Evolutionary conservation across 768 basidiomycete species (phyloP).

Genomic region (Clavulina sp.): DNA sequence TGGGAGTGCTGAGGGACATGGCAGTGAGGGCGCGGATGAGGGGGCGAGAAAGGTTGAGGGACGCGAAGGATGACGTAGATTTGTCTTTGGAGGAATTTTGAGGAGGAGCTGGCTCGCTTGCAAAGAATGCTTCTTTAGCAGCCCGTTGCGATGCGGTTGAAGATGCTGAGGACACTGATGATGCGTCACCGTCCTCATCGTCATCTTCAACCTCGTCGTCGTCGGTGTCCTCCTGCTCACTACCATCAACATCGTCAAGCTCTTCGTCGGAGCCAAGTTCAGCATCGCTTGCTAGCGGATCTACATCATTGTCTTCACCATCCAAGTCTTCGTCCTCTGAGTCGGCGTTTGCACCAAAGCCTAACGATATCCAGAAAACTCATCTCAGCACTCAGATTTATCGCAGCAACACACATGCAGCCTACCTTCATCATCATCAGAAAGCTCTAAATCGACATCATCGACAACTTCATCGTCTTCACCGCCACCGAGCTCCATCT

Average conservation of each 20-base stretch:
- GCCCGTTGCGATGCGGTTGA: slow-evolving; percentile 42
- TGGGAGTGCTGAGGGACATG: slow-evolving; percentile 66
- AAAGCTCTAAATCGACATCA: neutral
- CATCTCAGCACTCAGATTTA: neutral
- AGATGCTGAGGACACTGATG: slow-evolving; percentile 21
- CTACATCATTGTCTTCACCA: slow-evolving; percentile 22
- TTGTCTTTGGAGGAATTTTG: slow-evolving; percentile 23
- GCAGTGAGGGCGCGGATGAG: slow-evolving; percentile 79
- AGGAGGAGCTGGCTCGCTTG: too few species aligned
- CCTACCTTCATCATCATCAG: neutral
- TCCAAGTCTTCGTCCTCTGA: slow-evolving; percentile 16
- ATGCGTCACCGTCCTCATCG: slow-evolving; percentile 11
- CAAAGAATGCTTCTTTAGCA: slow-evolving; percentile 77
- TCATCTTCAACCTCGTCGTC: slow-evolving; percentile 12
- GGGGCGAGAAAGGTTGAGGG: slow-evolving; percentile 92
- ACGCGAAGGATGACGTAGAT: slow-evolving; percentile 62
- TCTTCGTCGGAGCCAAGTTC: neutral
- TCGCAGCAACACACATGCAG: neutral
- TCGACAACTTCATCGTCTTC: neutral
- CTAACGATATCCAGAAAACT: neutral
- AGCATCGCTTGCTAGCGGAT: slow-evolving; percentile 20
- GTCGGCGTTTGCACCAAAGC: neutral
- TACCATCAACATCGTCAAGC: slow-evolving; percentile 18
- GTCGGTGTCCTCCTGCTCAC: slow-evolving; percentile 20
- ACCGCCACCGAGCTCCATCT: neutral